Evolutionary conservation across 805 yeast species (phyloP).

Genomic region (Saccharomycopsis malanga): DNA sequence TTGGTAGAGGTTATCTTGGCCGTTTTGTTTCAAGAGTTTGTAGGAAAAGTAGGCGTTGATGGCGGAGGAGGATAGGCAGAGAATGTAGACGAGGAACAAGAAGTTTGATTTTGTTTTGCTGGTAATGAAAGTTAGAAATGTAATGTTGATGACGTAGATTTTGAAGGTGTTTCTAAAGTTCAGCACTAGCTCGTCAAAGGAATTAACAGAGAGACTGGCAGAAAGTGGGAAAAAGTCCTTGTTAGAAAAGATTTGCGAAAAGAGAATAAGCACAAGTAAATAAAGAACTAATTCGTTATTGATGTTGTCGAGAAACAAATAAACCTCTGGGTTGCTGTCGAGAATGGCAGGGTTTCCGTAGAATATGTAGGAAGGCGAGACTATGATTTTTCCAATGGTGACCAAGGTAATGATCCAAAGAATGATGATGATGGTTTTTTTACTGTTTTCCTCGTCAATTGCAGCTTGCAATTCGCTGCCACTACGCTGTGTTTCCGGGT

Average conservation of each 20-base stretch:
- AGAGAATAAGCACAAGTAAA: slow-evolving; percentile 16
- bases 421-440: slow-evolving; percentile 19
- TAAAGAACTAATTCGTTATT: slow-evolving; percentile 19
- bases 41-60: slow-evolving; percentile 7
- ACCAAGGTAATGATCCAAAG: slow-evolving; percentile 20
- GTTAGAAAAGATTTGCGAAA: slow-evolving; percentile 14
- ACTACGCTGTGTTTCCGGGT: not conserved
- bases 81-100: slow-evolving; percentile 10
- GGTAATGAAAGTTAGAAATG: slow-evolving; percentile 17
- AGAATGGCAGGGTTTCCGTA: slow-evolving; percentile 14
- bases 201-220: slow-evolving; percentile 5
- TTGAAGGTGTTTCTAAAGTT: slow-evolving; percentile 19
- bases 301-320: slow-evolving; percentile 19
- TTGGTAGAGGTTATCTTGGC: too few relatives aligned
- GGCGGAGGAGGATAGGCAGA: slow-evolving; percentile 11
- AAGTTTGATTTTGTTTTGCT: slow-evolving; percentile 20
- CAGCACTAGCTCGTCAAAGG: slow-evolving; percentile 14
- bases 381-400: slow-evolving; percentile 21
- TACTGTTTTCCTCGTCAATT: slow-evolving; percentile 13
- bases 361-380: slow-evolving; percentile 19
- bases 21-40: not conserved
- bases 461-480: not conserved
- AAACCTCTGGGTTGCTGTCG: slow-evolving; percentile 17
- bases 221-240: slow-evolving; percentile 15
- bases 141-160: slow-evolving; percentile 17